Percentiles rank a stretch among this genome's conserved stretches.
phyloP scores from a whole-genome alignment of 192 early-diverging fungal species.

The Coemansia umbellata region DNA sequence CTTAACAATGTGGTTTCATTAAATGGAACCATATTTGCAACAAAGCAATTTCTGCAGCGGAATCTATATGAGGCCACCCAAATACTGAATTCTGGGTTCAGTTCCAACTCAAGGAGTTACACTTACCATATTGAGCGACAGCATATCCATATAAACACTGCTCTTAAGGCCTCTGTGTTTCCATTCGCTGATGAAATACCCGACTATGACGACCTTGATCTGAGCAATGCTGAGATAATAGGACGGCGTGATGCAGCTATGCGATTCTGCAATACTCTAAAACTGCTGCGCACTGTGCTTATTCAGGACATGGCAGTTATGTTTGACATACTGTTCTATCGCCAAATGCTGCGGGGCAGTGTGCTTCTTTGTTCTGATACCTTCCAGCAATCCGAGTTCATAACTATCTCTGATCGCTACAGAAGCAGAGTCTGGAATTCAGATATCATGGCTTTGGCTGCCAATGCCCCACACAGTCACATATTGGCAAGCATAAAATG shows the following conservation, averaged over 20 bases:
- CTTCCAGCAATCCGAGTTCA: slow-evolving; percentile 16
- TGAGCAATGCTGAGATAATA: neutral
- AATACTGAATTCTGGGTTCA: slow-evolving; percentile 23
- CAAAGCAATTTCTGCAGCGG: slow-evolving; percentile 12
- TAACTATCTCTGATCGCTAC: slow-evolving; percentile 4
- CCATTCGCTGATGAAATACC: slow-evolving; percentile 38
- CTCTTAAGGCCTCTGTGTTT: slow-evolving; percentile 20
- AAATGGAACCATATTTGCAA: slow-evolving; percentile 13
- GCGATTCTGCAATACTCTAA: slow-evolving; percentile 37
- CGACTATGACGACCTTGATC: slow-evolving; percentile 4
- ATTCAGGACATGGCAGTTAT: slow-evolving; percentile 36
- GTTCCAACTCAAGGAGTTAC: neutral
- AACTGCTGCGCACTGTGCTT: slow-evolving; percentile 20
- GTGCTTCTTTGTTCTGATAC: slow-evolving; percentile 13
- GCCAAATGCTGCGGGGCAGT: slow-evolving; percentile 28
- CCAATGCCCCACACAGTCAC: neutral
- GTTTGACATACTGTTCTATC: slow-evolving; percentile 32
- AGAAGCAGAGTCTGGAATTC: slow-evolving; percentile 10
- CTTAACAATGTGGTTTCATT: slow-evolving; percentile 6
- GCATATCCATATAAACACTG: neutral
- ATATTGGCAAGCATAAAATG: slow-evolving; percentile 3
- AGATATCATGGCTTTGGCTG: slow-evolving; percentile 16
- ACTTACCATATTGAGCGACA: slow-evolving; percentile 15
- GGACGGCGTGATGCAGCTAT: slow-evolving; percentile 7
- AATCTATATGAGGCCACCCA: slow-evolving; percentile 13